Conservation (phyloP, 805 yeast species). For the Lipomyces yamadae region DNA sequence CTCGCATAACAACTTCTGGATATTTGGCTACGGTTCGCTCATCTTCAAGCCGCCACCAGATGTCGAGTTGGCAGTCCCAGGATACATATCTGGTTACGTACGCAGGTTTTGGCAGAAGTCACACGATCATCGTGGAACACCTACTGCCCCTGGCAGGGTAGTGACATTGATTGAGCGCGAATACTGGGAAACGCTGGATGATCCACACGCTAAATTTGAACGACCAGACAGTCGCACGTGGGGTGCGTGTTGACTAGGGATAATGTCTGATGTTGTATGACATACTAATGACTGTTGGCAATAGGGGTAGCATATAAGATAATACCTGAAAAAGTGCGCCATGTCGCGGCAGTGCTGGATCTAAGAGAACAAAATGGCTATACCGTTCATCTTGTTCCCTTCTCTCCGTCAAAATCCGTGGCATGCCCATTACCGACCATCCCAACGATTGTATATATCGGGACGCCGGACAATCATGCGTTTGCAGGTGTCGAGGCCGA, state of each 20-base stretch:
- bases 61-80: slow-evolving; percentile 65
- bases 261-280: no score
- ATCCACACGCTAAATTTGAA: slow-evolving; percentile 47
- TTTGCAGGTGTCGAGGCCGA: slow-evolving; percentile 79
- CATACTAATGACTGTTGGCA: slow-evolving; percentile 40
- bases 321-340: slow-evolving; percentile 62
- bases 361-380: slow-evolving; percentile 90
- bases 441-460: slow-evolving; percentile 75
- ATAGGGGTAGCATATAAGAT: slow-evolving; percentile 86
- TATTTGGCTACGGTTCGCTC: slow-evolving; percentile 88
- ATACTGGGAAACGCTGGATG: slow-evolving; percentile 53
- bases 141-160: slow-evolving; percentile 85
- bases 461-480: slow-evolving; percentile 77
- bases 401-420: slow-evolving; percentile 50
- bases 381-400: slow-evolving; percentile 67
- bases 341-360: slow-evolving; percentile 73
- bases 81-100: slow-evolving; percentile 73
- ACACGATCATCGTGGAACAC: slow-evolving; percentile 88
- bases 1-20: slow-evolving; percentile 54
- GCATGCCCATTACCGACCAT: slow-evolving; percentile 33
- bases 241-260: slow-evolving; percentile 10
- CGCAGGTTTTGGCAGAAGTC: slow-evolving; percentile 88
- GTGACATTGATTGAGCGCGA: slow-evolving; percentile 73
- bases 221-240: slow-evolving; percentile 41
- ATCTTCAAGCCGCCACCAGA: slow-evolving; percentile 89